Base-by-base conservation (phyloP, 345 rosid genomes). In the Ceriops tagal region DNA sequence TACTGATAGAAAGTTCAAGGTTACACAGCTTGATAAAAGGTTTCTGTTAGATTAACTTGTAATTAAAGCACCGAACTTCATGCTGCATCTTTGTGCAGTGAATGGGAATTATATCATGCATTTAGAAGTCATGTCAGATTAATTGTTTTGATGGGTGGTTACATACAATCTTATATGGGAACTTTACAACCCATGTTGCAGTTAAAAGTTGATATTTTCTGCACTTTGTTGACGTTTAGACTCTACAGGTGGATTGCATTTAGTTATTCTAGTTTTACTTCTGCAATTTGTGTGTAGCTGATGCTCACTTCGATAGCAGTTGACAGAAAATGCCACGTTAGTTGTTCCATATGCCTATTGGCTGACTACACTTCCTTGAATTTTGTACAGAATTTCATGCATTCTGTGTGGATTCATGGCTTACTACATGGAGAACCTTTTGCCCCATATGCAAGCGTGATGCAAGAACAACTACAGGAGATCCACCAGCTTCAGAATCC, bases 391-490 rank as follows among this genome's bases (percentile, higher is more conserved):
- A 95, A 80, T 92, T 95, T 69, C 97, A 92, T 79, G 83, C 92
- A 30, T 70, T 67, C 46, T 95, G 99, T 53, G 97, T 95, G 64
- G 99, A 95, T 73, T 81, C 97, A 3, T 95, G 99, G 99, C 89
- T 95, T 51, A 92, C 99, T 0, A 43, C 97, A 1, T 95, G 99
- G 99, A 87, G 99, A 79, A 89, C 99, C 5, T 95, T 95, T 77
- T 95, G 99, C 71, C 99, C 99, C 0, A 89, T 95, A 37, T 95
- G 99, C 85, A 92, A 95, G 86, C 84, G 96, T 2, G 99, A 90
- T 75, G 99, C 96, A 20, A 87, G 97, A 80, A 90, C 89, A 1
- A 83, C 79, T 79, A 83, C 79, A 0, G 91, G 96, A 19, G 96
- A 90, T 69, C 88, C 86, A 0, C 93, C 96, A 1, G 93, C 92